Base-by-base conservation (phyloP, 2,329 filamentous ascomycete species). In the Diplodia corticola region DNA sequence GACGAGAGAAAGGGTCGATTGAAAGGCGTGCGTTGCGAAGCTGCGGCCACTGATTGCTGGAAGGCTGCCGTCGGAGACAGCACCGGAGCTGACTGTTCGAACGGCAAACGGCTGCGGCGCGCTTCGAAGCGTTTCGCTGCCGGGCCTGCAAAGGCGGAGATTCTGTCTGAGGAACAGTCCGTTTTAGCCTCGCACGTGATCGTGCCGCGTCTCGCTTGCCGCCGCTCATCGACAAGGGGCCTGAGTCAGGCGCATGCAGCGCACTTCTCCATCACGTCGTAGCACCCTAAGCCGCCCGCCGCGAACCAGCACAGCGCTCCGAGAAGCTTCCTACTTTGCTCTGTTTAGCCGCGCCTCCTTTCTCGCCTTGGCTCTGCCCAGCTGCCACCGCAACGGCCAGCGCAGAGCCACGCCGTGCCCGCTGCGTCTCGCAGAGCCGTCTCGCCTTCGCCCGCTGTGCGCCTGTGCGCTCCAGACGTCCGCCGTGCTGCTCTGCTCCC, bases 131-230 rank as follows among this genome's bases (percentile, higher is more conserved):
- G 55, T 61, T 49, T 61, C 44, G 57, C 50, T 60, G 30, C 51
- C 33, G 51, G 30, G 28, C 28, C 49, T 28, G 49, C 28, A 35
- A 54, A 54, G 30, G 51, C 28, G 51, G 28, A 54, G 51, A 35
- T 54, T 24, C 24, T n/a, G 15, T 40, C 20, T 17, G 13, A 46
- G 35, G 24, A 30, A 30, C 26, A 61, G 40, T 30, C 48, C 57
- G 44, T 22, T 61, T 61, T 61, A 61, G 57, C 57, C 57, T 61
- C 44, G 48, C 57, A 61, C 57, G 57, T 61, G 57, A 30, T 12
- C 28, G 35, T 20, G 22, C 44, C 17, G 20, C 55, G 55, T 20
- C 57, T 61, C 57, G 57, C 57, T 61, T 61, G 40, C 55, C 35
- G 37, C 55, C 55, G 55, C 55, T 46, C 37, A 49, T 50, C 57